These are phyloP conservation scores for Parascedosporium putredinis DNA, from an alignment of 2,329 filamentous ascomycete species.

Conservation along the genomic window DNA sequence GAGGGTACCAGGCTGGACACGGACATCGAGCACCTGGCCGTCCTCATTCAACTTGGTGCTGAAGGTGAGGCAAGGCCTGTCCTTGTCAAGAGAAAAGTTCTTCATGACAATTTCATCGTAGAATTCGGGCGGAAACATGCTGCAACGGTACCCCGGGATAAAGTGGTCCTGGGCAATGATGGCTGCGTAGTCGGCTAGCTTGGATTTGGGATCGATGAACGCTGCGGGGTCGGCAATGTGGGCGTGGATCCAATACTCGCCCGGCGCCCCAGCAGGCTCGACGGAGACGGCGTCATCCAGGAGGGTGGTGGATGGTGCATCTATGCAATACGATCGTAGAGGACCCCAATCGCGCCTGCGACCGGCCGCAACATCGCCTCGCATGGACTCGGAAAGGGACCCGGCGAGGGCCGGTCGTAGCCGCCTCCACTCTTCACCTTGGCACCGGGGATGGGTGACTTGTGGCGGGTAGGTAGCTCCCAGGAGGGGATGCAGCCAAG, in stretches of 20 bases:
- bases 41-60: slow-evolving; percentile 43
- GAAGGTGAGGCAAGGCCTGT: slow-evolving; percentile 48
- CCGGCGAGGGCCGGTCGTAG: slow-evolving; percentile 49
- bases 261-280: slow-evolving; percentile 40
- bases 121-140: slow-evolving; percentile 41
- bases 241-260: slow-evolving; percentile 64
- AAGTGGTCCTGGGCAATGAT: slow-evolving; percentile 51
- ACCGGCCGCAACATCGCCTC: slow-evolving; percentile 33
- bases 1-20: slow-evolving; percentile 43
- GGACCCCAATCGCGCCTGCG: slow-evolving; percentile 49
- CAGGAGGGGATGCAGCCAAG: slow-evolving; percentile 61
- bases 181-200: slow-evolving; percentile 50
- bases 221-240: slow-evolving; percentile 74
- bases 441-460: slow-evolving; percentile 41
- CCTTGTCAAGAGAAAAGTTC: slow-evolving; percentile 42
- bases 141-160: slow-evolving; percentile 43
- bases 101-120: slow-evolving; percentile 31
- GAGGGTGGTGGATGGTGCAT: slow-evolving; percentile 53
- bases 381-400: slow-evolving; percentile 25
- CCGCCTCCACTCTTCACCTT: slow-evolving; percentile 11
- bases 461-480: slow-evolving; percentile 57
- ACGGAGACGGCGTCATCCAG: slow-evolving; percentile 75
- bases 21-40: slow-evolving; percentile 43
- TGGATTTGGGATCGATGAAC: slow-evolving; percentile 48
- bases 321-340: slow-evolving; percentile 62